These are phyloP conservation scores for Claviceps pazoutovae DNA, from an alignment of 2,329 filamentous ascomycete genomes.

Conservation along the genomic window DNA sequence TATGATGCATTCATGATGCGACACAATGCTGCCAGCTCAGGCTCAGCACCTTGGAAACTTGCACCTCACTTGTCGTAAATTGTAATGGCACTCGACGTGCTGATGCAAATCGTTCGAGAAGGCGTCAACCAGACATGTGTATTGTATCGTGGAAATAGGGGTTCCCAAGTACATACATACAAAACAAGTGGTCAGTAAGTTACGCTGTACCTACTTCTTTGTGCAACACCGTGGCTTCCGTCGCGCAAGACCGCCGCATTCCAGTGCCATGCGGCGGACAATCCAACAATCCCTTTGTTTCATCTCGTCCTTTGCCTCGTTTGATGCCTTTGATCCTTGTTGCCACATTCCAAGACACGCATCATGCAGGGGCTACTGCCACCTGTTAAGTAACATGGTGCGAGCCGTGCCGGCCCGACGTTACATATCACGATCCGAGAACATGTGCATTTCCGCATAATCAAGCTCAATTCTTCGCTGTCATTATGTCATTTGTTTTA, in stretches of 20 bases:
- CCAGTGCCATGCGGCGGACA: neutral
- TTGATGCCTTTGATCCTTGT: neutral
- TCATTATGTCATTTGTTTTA: neutral
- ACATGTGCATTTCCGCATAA: neutral
- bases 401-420: neutral
- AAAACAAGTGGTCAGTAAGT: too few species aligned
- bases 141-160: too few species aligned
- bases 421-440: neutral
- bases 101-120: too few species aligned
- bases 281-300: neutral
- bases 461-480: neutral
- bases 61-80: too few species aligned
- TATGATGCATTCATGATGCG: too few species aligned
- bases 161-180: too few species aligned
- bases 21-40: too few species aligned
- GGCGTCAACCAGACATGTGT: too few species aligned
- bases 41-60: too few species aligned
- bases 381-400: neutral
- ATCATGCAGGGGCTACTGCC: neutral
- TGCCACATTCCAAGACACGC: neutral
- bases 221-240: too few species aligned
- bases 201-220: too few species aligned
- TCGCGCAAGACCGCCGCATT: neutral
- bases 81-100: too few species aligned
- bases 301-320: neutral